Conservation (phyloP, 805 yeast species). For the Lipomyces japonicus region DNA sequence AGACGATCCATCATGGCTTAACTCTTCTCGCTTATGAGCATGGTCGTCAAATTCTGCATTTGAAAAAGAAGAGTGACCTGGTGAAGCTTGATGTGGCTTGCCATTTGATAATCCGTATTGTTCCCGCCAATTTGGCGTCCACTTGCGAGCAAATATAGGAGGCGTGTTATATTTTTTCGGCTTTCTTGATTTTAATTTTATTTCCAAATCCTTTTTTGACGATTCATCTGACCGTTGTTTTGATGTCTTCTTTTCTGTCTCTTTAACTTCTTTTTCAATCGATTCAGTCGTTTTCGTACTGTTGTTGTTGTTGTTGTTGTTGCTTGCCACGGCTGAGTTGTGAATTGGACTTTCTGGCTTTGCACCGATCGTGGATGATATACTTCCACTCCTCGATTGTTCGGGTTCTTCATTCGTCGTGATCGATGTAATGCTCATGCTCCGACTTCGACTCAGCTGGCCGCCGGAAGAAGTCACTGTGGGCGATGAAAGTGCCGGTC, state of each 20-base stretch:
- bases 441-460: constrained; percentile 5
- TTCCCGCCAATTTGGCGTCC: constrained; percentile 45
- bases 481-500: background rate
- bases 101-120: background rate
- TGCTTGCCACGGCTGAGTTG: too few relatives aligned
- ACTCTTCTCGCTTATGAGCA: background rate
- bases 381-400: background rate
- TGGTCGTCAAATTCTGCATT: background rate
- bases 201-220: too few relatives aligned
- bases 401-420: background rate
- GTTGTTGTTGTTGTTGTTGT: background rate
- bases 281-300: background rate
- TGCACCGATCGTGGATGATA: background rate
- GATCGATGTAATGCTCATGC: constrained; percentile 23
- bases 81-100: background rate
- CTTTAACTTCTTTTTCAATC: background rate
- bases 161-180: constrained; percentile 63
- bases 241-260: background rate
- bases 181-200: too few relatives aligned
- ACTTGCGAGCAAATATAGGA: constrained; percentile 79
- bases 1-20: constrained; percentile 32
- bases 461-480: background rate
- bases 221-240: too few relatives aligned
- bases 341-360: background rate
- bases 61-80: background rate